Conservation (phyloP, 2,329 filamentous ascomycete genomes). For the Ramularia collo-cygni region DNA sequence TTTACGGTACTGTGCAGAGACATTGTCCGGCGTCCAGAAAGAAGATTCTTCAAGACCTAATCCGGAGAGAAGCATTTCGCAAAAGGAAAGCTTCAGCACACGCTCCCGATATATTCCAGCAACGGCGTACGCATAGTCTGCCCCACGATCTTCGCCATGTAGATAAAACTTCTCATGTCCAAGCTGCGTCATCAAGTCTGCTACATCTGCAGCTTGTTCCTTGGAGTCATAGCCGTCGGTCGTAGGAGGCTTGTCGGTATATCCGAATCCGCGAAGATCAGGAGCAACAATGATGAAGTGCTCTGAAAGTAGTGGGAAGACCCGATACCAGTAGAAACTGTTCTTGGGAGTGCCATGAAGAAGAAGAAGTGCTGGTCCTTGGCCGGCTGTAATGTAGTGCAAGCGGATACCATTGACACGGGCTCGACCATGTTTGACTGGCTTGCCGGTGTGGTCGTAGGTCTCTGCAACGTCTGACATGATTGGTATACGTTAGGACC, state of each 20-base stretch:
- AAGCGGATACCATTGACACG: slow-evolving; percentile 30
- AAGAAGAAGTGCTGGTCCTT: slow-evolving; percentile 25
- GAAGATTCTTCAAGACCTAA: slow-evolving; percentile 28
- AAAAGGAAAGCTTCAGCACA: slow-evolving; percentile 27
- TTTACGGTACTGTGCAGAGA: slow-evolving; percentile 27
- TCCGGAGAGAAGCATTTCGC: slow-evolving; percentile 31
- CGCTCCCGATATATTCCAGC: slow-evolving; percentile 28
- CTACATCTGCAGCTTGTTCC: slow-evolving; percentile 32
- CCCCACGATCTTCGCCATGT: slow-evolving; percentile 32
- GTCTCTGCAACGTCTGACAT: slow-evolving; percentile 23
- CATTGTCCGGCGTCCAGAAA: slow-evolving; percentile 29
- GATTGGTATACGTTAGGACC: no score
- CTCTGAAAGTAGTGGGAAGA: slow-evolving; percentile 30
- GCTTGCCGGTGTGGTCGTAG: slow-evolving; percentile 24
- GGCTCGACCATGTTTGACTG: slow-evolving; percentile 26
- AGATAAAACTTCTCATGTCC: slow-evolving; percentile 30
- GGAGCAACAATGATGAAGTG: slow-evolving; percentile 34
- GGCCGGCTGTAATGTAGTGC: slow-evolving; percentile 29
- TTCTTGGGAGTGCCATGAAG: slow-evolving; percentile 30
- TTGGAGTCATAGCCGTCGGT: slow-evolving; percentile 34
- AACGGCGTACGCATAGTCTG: slow-evolving; percentile 32
- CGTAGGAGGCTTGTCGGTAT: slow-evolving; percentile 35
- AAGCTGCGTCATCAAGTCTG: slow-evolving; percentile 30
- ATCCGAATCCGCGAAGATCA: slow-evolving; percentile 33
- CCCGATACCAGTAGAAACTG: slow-evolving; percentile 33